phyloP scores from a whole-genome alignment of 1,139 yeast genomes.

The Debaryomyces psychrophilus region DNA sequence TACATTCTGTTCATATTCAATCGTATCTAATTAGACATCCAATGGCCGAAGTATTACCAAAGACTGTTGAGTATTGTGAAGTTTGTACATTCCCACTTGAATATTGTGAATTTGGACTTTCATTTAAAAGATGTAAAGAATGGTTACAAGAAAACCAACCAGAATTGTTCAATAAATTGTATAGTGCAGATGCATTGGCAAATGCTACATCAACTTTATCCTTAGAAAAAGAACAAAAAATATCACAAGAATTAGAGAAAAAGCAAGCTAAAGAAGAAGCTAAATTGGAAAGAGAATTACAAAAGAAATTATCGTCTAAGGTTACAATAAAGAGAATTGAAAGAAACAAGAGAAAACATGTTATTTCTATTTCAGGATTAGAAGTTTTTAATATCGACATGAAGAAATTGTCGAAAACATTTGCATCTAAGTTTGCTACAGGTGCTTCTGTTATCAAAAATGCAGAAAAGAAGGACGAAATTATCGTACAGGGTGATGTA shows the following conservation, averaged over 20 bases:
- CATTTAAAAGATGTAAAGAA: slow-evolving; percentile 77
- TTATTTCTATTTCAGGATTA: slow-evolving; percentile 82
- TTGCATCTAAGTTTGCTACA: slow-evolving; percentile 94
- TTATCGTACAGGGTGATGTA: slow-evolving; percentile 93
- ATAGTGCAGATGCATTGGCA: slow-evolving; percentile 59
- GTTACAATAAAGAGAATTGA: slow-evolving; percentile 86
- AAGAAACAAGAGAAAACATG: slow-evolving; percentile 86
- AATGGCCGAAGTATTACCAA: slow-evolving; percentile 47
- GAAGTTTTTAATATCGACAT: slow-evolving; percentile 88
- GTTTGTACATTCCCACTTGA: slow-evolving; percentile 89
- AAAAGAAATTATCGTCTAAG: slow-evolving; percentile 75
- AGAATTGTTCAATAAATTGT: slow-evolving; percentile 60
- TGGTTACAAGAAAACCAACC: slow-evolving; percentile 71
- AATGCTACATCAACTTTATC: slow-evolving; percentile 58
- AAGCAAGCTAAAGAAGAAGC: slow-evolving; percentile 89
- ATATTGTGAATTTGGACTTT: slow-evolving; percentile 90
- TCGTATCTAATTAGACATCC: neutral
- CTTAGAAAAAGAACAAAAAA: slow-evolving; percentile 77
- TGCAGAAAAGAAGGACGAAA: slow-evolving; percentile 90
- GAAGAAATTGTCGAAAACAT: slow-evolving; percentile 88
- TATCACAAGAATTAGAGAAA: slow-evolving; percentile 79
- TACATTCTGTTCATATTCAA: neutral
- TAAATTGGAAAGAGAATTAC: slow-evolving; percentile 81
- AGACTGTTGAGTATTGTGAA: slow-evolving; percentile 69
- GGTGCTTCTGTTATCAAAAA: slow-evolving; percentile 95